Evolutionary conservation across 768 basidiomycete genomes (phyloP).

Genomic region (Leccinum obscurum): DNA sequence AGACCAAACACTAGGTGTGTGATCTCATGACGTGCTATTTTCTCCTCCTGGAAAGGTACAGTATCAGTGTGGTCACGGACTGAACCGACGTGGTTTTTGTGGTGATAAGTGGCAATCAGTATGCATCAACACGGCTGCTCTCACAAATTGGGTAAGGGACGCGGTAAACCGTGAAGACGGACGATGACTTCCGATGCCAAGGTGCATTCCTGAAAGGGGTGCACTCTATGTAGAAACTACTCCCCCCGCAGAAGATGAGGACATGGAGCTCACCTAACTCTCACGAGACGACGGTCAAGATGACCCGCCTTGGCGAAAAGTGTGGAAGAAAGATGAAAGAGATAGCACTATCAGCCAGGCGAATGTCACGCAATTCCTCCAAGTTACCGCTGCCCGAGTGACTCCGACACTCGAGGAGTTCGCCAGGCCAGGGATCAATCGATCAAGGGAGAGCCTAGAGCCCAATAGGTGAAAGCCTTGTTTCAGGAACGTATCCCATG

Average conservation of each 20-base stretch:
- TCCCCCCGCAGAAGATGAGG: slow-evolving; percentile 2
- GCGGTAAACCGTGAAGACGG: background rate
- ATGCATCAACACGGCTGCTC: background rate
- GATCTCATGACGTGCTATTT: background rate
- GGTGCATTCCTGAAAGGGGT: background rate
- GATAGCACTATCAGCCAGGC: background rate
- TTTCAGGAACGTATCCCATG: slow-evolving; percentile 1
- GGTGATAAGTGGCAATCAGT: slow-evolving; percentile 3
- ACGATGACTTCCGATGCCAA: background rate
- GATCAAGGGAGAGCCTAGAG: background rate
- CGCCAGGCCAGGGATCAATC: background rate
- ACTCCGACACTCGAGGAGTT: slow-evolving; percentile 1
- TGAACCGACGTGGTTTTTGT: background rate
- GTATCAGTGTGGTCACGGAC: background rate
- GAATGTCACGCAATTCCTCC: background rate
- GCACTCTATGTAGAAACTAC: background rate
- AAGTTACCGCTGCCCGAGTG: background rate
- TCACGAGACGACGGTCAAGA: background rate
- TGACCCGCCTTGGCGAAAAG: background rate
- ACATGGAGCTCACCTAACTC: background rate
- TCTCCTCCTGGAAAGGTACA: background rate
- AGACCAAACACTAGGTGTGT: background rate
- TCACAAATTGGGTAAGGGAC: background rate
- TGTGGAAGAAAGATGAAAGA: background rate
- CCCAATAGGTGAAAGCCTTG: slow-evolving; percentile 1